phyloP scores from a whole-genome alignment of 805 yeast genomes.

The Jamesozyma lodderae region DNA sequence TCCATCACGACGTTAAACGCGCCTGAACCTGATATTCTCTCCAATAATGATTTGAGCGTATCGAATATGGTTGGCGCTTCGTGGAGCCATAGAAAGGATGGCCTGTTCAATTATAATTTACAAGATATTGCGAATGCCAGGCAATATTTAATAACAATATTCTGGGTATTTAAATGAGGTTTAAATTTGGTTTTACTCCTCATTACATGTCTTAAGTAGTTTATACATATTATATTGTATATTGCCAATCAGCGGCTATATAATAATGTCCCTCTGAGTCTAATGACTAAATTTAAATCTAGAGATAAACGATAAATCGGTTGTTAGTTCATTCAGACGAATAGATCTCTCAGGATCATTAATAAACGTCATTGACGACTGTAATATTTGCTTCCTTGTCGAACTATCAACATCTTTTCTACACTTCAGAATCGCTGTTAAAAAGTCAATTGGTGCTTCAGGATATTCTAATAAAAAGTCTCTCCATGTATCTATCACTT shows the following conservation, averaged over 20 bases:
- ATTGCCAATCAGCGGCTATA: too few species aligned
- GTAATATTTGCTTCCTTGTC: conserved; percentile 14
- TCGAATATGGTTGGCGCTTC: conserved; percentile 40
- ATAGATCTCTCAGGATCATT: conserved; percentile 17
- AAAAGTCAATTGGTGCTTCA: conserved; percentile 66
- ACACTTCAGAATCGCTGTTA: conserved; percentile 50
- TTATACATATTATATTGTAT: too few species aligned
- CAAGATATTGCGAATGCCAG: conserved; percentile 9
- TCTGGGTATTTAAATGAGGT: conserved; percentile 26
- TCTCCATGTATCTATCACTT: conserved; percentile 48
- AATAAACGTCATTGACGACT: conserved; percentile 12
- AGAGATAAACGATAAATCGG: conserved; percentile 8
- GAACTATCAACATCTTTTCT: conserved; percentile 33
- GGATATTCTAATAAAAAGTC: conserved; percentile 57
- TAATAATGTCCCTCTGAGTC: too few species aligned
- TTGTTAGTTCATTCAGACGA: conserved; percentile 5
- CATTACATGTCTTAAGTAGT: too few species aligned
- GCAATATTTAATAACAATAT: conserved; percentile 24
- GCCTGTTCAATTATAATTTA: conserved; percentile 35
- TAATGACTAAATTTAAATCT: conserved; percentile 4
- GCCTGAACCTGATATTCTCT: conserved; percentile 9
- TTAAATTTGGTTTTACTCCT: neutral
- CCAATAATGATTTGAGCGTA: conserved; percentile 16
- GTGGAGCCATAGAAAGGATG: conserved; percentile 53
- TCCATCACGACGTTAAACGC: conserved; percentile 33